Base-by-base conservation (phyloP, 1,139 yeast species). In the Kodamaea sp. region DNA sequence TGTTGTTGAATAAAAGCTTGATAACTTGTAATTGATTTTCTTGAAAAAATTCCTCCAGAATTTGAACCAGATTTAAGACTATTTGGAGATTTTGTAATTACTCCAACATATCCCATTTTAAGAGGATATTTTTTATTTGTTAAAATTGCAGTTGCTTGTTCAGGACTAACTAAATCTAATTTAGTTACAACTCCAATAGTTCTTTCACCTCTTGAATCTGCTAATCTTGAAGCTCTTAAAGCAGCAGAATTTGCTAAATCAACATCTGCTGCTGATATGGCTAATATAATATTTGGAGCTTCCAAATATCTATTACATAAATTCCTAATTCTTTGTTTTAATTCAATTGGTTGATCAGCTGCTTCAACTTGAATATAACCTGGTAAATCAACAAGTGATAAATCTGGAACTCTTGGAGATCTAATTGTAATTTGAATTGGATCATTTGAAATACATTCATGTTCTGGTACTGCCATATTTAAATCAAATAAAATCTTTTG, bases 361-460 rank as follows among this genome's bases (percentile, higher is more conserved):
- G 97, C 95, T 56, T 94, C 96, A 2, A 94, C 82, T 62, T 94
- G 98, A 49, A 94, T 94, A 58, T 94, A 94, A 5, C 99, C 99
- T 0, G 99, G 99, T 43, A 94, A 69, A 67, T 92, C 99, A 15
- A 94, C 96, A 49, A 94, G 68, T 0, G 97, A 88, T 42, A 92
- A 70, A 63, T 94, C 98, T 0, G 98, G 98, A 5, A 92, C 95
- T 38, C 79, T 73, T 4, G 97, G 95, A 2, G 98, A 90, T 58
- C 81, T 83, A 33, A 94, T 88, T 2, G 95, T 87, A 34, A 90
- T 73, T 58, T 88, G 95, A 39, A 90, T 90, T 2, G 97, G 97
- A 48, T 89, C 96, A 45, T 81, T 86, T 24, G 95, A 84, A 28
- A 90, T 85, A 31, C 94, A 90, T 49, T 88, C 95, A 1, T 79